Percentiles rank a stretch among this genome's conserved stretches.
These are phyloP conservation scores for Fusarium liriodendri DNA, from an alignment of 2,329 filamentous ascomycete genomes.

Conservation along the genomic window DNA sequence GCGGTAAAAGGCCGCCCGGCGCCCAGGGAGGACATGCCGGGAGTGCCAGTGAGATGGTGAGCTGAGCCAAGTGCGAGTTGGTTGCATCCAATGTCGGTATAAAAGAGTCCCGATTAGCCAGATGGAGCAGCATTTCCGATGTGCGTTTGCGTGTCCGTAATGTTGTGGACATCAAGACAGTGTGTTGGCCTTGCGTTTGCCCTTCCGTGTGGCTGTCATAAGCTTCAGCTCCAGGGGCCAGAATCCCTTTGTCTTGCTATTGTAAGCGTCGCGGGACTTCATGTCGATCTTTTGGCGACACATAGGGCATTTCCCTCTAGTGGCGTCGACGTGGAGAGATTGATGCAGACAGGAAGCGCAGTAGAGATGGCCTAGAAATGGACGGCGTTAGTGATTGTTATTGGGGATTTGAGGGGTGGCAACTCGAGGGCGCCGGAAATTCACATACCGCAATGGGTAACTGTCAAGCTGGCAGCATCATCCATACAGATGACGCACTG, in stretches of 20 bases:
- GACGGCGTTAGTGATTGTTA: slow-evolving; percentile 26
- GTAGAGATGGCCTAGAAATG: slow-evolving; percentile 68
- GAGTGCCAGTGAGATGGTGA: slow-evolving; percentile 3
- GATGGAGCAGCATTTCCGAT: neutral
- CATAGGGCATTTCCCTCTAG: slow-evolving; percentile 71
- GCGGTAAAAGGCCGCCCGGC: neutral
- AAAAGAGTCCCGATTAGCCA: neutral
- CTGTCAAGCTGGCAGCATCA: slow-evolving; percentile 65
- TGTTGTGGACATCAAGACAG: slow-evolving; percentile 38
- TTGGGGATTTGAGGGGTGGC: neutral
- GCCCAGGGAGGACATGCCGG: neutral
- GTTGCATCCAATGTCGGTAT: neutral
- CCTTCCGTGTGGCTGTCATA: slow-evolving; percentile 66
- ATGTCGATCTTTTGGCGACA: slow-evolving; percentile 70
- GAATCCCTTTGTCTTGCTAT: slow-evolving; percentile 61
- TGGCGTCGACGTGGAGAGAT: slow-evolving; percentile 66
- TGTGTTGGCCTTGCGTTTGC: slow-evolving; percentile 53
- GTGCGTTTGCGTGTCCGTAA: neutral
- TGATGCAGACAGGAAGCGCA: slow-evolving; percentile 72
- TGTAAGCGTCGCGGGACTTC: slow-evolving; percentile 55
- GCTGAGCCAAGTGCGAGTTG: slow-evolving; percentile 3
- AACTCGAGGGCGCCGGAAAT: neutral
- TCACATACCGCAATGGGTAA: slow-evolving; percentile 74
- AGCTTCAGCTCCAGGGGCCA: slow-evolving; percentile 73
- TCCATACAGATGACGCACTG: slow-evolving; percentile 79